Evolutionary conservation across 2,329 filamentous ascomycete species (phyloP), one percentile per base, ranked within the genome.

Genomic region (Paracamarosporium sp.): DNA sequence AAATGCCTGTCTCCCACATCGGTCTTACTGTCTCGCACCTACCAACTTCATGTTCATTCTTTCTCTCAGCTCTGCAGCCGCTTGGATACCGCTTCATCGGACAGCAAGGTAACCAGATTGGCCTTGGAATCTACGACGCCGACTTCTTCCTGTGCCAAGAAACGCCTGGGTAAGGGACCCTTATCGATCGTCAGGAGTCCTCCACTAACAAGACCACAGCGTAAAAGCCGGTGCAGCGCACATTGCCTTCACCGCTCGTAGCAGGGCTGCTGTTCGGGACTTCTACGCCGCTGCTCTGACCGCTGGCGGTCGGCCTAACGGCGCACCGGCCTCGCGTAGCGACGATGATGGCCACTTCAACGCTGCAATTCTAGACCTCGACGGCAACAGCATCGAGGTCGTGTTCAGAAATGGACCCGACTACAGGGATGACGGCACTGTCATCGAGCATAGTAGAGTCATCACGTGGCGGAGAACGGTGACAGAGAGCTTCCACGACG

Each of bases 341-440:
- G 76, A 80, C 17, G 79, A 83, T 3, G 79, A 80, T 69, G 78
- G 85, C 76, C 80, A 86, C 79, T 82, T 88, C 77, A 88, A 86
- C 61, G 86, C 86, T 46, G 85, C 85, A 6, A 79, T 92, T 38
- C 84, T 87, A 59, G 92, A 96, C 76, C 84, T 91, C 53, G 92
- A 96, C 78, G 91, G 91, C 50, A 96, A 96, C 79, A 90, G 85
- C 66, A 88, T 96, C 72, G 91, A 95, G 71, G 90, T 91, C 28
- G 86, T 93, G 48, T 90, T 87, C 73, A 81, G 82, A 51, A 78
- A 79, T 52, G 76, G 72, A 38, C 75, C 73, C 35, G 74, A 73
- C 57, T 61, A 72, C 61, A 67, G 62, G 57, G 74, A 78, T 43
- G 76, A 79, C 52, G 75, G 71, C 2, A 72, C 77, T 20, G 73